Evolutionary conservation across 2,329 filamentous ascomycete genomes (phyloP).

Genomic region (Hirsutella rhossiliensis): DNA sequence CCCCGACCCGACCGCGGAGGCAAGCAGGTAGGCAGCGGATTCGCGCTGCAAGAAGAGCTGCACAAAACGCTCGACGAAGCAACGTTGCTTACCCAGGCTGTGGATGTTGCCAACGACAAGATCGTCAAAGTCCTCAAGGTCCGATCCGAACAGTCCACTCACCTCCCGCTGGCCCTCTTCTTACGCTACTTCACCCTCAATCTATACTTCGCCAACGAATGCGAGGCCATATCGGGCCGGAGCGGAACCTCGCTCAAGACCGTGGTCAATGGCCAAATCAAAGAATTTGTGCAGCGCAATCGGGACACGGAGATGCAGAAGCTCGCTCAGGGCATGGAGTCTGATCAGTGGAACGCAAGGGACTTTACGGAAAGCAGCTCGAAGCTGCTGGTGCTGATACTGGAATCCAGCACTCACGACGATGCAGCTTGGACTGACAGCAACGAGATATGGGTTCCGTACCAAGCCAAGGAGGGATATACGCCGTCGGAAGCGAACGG

Average conservation of each 20-base stretch:
- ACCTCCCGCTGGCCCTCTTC: constrained; percentile 57
- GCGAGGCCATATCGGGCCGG: constrained; percentile 70
- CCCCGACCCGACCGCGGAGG: constrained; percentile 25
- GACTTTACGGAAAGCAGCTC: constrained; percentile 58
- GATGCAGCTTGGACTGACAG: constrained; percentile 53
- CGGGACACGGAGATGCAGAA: constrained; percentile 63
- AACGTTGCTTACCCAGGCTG: constrained; percentile 65
- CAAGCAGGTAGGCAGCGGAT: constrained; percentile 12
- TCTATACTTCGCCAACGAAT: constrained; percentile 73
- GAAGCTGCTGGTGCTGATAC: constrained; percentile 47
- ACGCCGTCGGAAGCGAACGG: constrained; percentile 31
- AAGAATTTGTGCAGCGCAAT: constrained; percentile 62
- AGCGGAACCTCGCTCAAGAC: constrained; percentile 66
- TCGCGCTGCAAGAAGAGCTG: constrained; percentile 59
- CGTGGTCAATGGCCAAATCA: constrained; percentile 71
- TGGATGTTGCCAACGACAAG: constrained; percentile 70
- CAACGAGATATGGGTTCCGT: constrained; percentile 45
- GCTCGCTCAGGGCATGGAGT: constrained; percentile 65
- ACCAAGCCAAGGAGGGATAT: constrained; percentile 22
- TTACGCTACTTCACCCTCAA: constrained; percentile 75
- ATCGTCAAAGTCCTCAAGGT: constrained; percentile 67
- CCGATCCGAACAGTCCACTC: constrained; percentile 59
- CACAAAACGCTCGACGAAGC: constrained; percentile 67
- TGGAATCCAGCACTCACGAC: constrained; percentile 61
- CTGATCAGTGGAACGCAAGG: constrained; percentile 66